Evolutionary conservation across 495 filamentous ascomycete genomes (phyloP).

Genomic region (Venustampulla echinocandica): DNA sequence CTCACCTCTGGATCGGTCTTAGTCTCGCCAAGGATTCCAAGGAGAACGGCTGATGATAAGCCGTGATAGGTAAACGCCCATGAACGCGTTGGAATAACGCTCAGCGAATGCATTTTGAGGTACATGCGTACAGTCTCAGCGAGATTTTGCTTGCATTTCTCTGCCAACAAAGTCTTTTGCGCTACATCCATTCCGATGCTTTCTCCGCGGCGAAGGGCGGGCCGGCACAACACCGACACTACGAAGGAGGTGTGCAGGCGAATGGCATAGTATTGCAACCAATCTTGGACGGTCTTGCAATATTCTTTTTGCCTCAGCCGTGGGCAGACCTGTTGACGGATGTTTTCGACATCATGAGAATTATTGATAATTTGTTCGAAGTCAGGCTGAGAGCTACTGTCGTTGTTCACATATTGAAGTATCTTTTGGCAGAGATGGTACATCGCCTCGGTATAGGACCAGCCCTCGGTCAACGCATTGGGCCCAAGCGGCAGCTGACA

Average conservation of each 20-base stretch:
- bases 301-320: slow-evolving; percentile 40
- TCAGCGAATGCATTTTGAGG: slow-evolving; percentile 57
- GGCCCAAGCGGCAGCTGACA: slow-evolving; percentile 30
- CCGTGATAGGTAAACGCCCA: slow-evolving; percentile 62
- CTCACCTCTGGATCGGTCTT: slow-evolving; percentile 46
- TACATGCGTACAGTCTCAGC: slow-evolving; percentile 61
- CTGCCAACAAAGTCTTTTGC: slow-evolving; percentile 40
- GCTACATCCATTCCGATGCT: slow-evolving; percentile 28
- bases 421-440: slow-evolving; percentile 44
- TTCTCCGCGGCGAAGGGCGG: slow-evolving; percentile 38
- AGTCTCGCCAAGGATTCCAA: slow-evolving; percentile 56
- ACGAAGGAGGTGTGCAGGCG: slow-evolving; percentile 47
- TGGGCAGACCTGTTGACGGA: slow-evolving; percentile 33
- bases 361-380: slow-evolving; percentile 41
- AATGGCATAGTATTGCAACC: slow-evolving; percentile 45
- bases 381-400: slow-evolving; percentile 34
- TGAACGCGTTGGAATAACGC: slow-evolving; percentile 52
- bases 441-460: slow-evolving; percentile 47
- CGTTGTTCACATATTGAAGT: slow-evolving; percentile 41
- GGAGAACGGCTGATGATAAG: slow-evolving; percentile 53
- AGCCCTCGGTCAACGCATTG: slow-evolving; percentile 30
- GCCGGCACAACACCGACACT: slow-evolving; percentile 46
- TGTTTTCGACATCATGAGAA: slow-evolving; percentile 37
- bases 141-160: slow-evolving; percentile 52
- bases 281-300: slow-evolving; percentile 45